Base-by-base conservation (phyloP, 2,329 filamentous ascomycete genomes). In the Aureobasidium namibiae region DNA sequence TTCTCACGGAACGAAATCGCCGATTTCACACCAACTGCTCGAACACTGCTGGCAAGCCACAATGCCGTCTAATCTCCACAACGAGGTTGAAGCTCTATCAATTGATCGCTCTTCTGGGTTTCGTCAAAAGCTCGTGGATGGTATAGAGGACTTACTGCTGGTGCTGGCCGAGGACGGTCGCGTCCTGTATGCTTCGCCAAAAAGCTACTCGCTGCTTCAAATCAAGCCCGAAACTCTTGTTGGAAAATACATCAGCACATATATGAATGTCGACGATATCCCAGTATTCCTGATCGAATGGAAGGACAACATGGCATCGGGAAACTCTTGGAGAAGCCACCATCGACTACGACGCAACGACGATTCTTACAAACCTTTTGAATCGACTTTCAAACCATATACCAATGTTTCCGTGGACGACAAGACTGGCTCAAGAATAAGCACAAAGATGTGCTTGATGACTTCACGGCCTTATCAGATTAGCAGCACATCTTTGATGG, bases 381-480 rank as follows among this genome's bases (percentile, higher is more conserved):
- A 56, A 18, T 56, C 52, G 9, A 56, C 52, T 24, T 56, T 45
- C 31, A 44, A 45, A 26, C 52, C 52, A 24, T 56, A 44, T 10
- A 45, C 41, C n/a, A 31, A 56, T 7, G 26, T 2, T 13, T 3
- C 2, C 1, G 4, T 56, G 11, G 11, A 29, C 11, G 8, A 29
- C 9, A 5, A 34, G 23, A 31, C 41, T 45, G 52, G 39, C 13
- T 18, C 29, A 8, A 29, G 23, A 21, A 39, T 5, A 26, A 14
- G 5, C 26, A 45, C 26, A 4, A 24, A 41, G 38, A 14, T 56
- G 52, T 56, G 52, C 38, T 41, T 56, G 31, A 56, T 56, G 52
- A 56, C 31, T 14, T 34, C 52, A 26, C 5, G 52, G 11, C 52
- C 52, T n/a, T 56, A 56, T 33, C 39, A 31, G 14, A 29, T 45